These are phyloP conservation scores for Epipyxis sp. DNA, from an alignment of 108 stramenopile species.

Conservation along the genomic window DNA sequence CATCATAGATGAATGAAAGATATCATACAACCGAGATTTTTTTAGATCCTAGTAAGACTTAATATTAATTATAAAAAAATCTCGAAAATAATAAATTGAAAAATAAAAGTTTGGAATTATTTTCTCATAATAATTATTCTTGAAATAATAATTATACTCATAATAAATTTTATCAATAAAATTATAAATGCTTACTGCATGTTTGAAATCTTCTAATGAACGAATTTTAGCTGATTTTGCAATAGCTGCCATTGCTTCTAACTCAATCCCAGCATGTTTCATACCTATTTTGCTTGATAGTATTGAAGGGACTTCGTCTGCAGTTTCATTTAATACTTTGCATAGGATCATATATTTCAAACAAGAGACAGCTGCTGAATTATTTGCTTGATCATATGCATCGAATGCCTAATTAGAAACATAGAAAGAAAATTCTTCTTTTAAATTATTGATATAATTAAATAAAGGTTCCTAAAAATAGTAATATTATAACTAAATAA, in stretches of 20 bases:
- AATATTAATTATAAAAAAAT: too few relatives aligned
- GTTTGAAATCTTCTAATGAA: constrained; percentile 80
- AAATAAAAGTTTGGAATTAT: too few relatives aligned
- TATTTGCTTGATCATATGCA: constrained; percentile 71
- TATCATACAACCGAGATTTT: too few relatives aligned
- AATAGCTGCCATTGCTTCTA: constrained; percentile 91
- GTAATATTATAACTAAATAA: too few relatives aligned
- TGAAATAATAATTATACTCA: too few relatives aligned
- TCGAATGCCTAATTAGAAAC: constrained; percentile 87
- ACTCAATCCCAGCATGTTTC: constrained; percentile 85
- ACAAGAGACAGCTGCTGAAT: constrained; percentile 64
- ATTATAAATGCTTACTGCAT: constrained; percentile 39
- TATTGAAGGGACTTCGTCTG: constrained; percentile 46
- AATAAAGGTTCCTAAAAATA: too few relatives aligned
- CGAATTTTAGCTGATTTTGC: constrained; percentile 81
- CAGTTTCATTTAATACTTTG: constrained; percentile 73
- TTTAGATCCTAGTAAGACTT: too few relatives aligned
- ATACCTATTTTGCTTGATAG: constrained; percentile 75
- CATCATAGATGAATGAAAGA: too few relatives aligned
- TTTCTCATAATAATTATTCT: too few relatives aligned
- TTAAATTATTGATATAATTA: too few relatives aligned
- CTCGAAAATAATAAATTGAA: too few relatives aligned
- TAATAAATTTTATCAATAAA: neutral
- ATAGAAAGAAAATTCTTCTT: too few relatives aligned
- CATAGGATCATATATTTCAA: constrained; percentile 98